Evolutionary conservation across 202 grass and related monocot species (phyloP).

Genomic region (Setaria italica): DNA sequence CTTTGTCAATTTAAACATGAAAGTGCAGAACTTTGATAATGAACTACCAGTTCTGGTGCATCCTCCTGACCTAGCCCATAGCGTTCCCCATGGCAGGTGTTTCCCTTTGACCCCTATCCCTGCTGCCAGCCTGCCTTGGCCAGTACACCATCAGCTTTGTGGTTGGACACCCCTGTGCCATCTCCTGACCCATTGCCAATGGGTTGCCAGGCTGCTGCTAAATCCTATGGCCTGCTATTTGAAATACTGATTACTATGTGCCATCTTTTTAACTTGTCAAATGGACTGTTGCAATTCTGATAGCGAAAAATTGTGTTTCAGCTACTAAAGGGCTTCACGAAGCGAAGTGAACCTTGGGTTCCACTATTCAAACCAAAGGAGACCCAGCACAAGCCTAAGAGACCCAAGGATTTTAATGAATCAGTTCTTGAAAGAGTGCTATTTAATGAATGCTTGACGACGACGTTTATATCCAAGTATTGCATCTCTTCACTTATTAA

Average conservation of each 20-base stretch:
- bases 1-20: not conserved
- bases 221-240: too few species aligned
- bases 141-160: not conserved
- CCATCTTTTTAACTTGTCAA: not conserved
- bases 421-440: conserved; percentile 48
- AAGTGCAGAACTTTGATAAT: not conserved
- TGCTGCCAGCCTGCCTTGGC: not conserved
- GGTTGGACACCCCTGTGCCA: not conserved
- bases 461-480: conserved; percentile 20
- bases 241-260: not conserved
- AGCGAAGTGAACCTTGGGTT: conserved; percentile 56
- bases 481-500: not conserved
- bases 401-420: conserved; percentile 36
- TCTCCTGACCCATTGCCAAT: not conserved
- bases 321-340: not conserved
- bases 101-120: not conserved
- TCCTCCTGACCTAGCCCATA: not conserved
- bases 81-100: not conserved
- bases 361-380: conserved; percentile 15
- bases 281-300: not conserved
- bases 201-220: not conserved
- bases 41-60: not conserved
- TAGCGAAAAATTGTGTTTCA: not conserved
- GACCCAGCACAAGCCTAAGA: not conserved
- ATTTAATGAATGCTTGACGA: conserved; percentile 32